phyloP scores from a whole-genome alignment of 192 early-diverging fungal genomes.

The Coemansia sp. region DNA sequence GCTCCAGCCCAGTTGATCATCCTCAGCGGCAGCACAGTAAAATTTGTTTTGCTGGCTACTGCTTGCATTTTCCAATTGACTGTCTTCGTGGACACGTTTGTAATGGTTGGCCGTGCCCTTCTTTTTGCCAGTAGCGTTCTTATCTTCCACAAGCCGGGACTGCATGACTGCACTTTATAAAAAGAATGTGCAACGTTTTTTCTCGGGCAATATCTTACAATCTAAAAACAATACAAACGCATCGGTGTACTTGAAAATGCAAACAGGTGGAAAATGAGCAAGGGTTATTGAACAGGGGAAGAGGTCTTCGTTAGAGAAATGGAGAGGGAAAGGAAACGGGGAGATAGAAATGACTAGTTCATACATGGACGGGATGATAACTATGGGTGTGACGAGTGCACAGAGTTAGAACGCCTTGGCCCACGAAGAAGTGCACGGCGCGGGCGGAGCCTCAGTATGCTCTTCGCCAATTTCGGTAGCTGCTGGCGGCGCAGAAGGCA shows the following conservation, averaged over 20 bases:
- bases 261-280: too few relatives aligned
- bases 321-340: too few relatives aligned
- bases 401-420: background rate
- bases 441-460: constrained; percentile 1
- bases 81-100: constrained; percentile 30
- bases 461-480: constrained; percentile 4
- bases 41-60: background rate
- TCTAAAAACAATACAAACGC: too few relatives aligned
- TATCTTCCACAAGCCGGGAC: background rate
- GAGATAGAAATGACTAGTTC: too few relatives aligned
- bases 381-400: too few relatives aligned
- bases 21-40: constrained; percentile 29
- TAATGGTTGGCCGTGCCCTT: constrained; percentile 15
- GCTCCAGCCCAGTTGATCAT: constrained; percentile 39
- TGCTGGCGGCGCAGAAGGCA: constrained; percentile 5
- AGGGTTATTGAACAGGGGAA: too few relatives aligned
- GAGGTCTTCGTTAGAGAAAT: too few relatives aligned
- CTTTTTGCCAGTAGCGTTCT: constrained; percentile 12
- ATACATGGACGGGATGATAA: too few relatives aligned
- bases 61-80: background rate
- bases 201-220: too few relatives aligned
- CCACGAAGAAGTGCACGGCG: constrained; percentile 24
- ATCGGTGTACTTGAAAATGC: too few relatives aligned
- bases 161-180: background rate
- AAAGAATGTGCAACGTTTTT: too few relatives aligned